A percentile compares a stretch with the other conserved stretches of the same genome.
phyloP scores from a whole-genome alignment of 495 filamentous ascomycete genomes.

The Podospora fimiseda region DNA sequence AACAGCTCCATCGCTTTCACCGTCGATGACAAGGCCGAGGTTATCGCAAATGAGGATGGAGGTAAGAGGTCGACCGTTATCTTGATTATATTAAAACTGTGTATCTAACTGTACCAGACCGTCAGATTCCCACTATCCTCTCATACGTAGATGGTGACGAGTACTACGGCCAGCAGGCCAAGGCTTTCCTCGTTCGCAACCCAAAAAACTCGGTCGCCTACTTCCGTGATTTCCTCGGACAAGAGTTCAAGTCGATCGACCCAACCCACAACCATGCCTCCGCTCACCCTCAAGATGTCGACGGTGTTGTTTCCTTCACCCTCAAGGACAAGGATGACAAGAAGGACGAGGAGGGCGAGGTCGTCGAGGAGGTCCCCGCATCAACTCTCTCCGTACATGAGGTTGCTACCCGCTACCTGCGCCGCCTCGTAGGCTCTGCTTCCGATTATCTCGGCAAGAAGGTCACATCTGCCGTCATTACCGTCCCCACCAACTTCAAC shows the following conservation, averaged over 20 bases:
- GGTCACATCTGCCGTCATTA: constrained; percentile 87
- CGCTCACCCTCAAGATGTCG: constrained; percentile 75
- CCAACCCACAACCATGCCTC: constrained; percentile 90
- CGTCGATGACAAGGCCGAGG: constrained; percentile 87
- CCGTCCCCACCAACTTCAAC: constrained; percentile 87
- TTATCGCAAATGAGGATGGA: constrained; percentile 99
- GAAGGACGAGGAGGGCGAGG: constrained; percentile 46
- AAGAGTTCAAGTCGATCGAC: constrained; percentile 96
- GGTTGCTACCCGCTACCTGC: constrained; percentile 79
- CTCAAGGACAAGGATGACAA: constrained; percentile 76
- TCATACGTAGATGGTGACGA: constrained; percentile 95
- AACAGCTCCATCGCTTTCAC: constrained; percentile 95
- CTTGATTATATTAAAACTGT: too few relatives aligned
- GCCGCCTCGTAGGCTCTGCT: constrained; percentile 73
- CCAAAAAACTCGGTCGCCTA: constrained; percentile 86
- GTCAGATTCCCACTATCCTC: constrained; percentile 90
- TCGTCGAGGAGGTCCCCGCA: constrained; percentile 43
- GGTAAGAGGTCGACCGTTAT: constrained; percentile 46
- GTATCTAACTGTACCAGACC: constrained; percentile 59
- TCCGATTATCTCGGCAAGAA: constrained; percentile 87
- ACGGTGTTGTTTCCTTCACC: constrained; percentile 71
- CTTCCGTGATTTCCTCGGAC: constrained; percentile 92
- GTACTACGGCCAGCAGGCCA: constrained; percentile 93
- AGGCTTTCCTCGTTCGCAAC: constrained; percentile 86
- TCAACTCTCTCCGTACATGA: constrained; percentile 75